Evolutionary conservation across 163 green algal species (phyloP), one percentile per base, ranked within the genome.

Genomic region (Prototheca cutis): DNA sequence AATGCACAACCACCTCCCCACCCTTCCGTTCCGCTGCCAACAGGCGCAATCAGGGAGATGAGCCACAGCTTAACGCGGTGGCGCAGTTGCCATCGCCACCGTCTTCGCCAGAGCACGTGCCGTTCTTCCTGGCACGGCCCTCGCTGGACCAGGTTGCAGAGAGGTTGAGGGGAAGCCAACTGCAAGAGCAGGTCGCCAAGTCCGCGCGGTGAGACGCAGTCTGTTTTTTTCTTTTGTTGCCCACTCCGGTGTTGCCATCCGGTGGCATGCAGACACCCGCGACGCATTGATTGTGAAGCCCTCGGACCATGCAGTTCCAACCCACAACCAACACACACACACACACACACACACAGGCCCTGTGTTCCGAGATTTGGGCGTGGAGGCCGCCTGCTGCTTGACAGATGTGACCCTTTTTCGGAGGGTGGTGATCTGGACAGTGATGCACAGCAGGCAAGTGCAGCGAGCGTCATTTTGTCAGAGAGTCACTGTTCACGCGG

Each of bases 361-460:
- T n/a, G n/a, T n/a, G n/a, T n/a, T n/a, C n/a, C n/a, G 1, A 72
- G 76, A 21, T 61, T 81, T 8, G 76, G 73, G 15, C 64, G 76
- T 2, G 70, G 70, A 40, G 74, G 73, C 1, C 62, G 74, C 17
- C 58, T 84, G 4, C 49, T 84, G 0, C 52, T 80, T 17, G 74
- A 82, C 57, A 55, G 74, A 18, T 74, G 64, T 31, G 25, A 36
- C 23, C 17, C 25, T 2, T 59, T 58, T 23, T 49, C 63, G 28
- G 55, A 47, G 0, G 36, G 40, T 29, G 0, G 49, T 54, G 18
- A 59, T 53, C 32, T 45, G 8, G 8, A 21, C 10, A 45, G 36
- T 45, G 36, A 45, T 45, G 36, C 36, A 8, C 13, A 45, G 36
- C 8, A 21, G 10, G 13, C 8, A 45, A n/a, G n/a, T n/a, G n/a